Evolutionary conservation across 2,329 filamentous ascomycete species (phyloP).

Genomic region (Hypoxylon sp.): DNA sequence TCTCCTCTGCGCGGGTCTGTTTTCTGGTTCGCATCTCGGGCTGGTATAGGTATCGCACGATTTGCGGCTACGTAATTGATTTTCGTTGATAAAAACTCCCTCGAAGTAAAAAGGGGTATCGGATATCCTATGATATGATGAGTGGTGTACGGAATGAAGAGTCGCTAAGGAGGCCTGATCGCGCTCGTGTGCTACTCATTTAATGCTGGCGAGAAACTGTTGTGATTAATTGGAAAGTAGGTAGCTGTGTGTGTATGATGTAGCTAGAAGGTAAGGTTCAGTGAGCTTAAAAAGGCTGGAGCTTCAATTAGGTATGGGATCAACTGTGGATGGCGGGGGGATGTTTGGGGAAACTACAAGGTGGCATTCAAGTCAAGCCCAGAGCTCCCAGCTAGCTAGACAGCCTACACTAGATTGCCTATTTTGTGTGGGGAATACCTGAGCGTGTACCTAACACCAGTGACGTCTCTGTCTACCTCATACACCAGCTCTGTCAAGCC

Average conservation of each 20-base stretch:
- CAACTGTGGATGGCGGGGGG: conserved; percentile 20
- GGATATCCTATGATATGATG: conserved; percentile 1
- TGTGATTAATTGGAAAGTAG: conserved; percentile 1
- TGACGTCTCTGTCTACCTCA: conserved; percentile 38
- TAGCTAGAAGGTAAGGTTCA: conserved; percentile 1
- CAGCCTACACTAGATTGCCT: too few relatives aligned
- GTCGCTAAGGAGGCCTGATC: background rate
- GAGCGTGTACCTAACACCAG: conserved; percentile 18
- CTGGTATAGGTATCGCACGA: background rate
- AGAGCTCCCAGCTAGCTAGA: conserved; percentile 28
- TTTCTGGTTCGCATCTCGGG: conserved; percentile 40
- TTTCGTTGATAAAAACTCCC: background rate
- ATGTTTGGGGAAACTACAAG: background rate
- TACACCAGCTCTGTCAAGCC: conserved; percentile 25
- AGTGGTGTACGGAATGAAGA: background rate
- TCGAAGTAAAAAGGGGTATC: background rate
- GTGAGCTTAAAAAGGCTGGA: conserved; percentile 8
- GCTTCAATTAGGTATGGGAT: background rate
- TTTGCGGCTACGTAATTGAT: background rate
- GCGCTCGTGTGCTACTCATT: conserved; percentile 6
- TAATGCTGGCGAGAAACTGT: conserved; percentile 4
- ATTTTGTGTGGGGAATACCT: conserved; percentile 31
- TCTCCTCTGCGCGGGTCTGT: conserved; percentile 37
- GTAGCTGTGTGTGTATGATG: background rate
- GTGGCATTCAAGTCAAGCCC: conserved; percentile 1